These are phyloP conservation scores for Antarctomyces pellizariae DNA, from an alignment of 495 filamentous ascomycete genomes.

Conservation along the genomic window DNA sequence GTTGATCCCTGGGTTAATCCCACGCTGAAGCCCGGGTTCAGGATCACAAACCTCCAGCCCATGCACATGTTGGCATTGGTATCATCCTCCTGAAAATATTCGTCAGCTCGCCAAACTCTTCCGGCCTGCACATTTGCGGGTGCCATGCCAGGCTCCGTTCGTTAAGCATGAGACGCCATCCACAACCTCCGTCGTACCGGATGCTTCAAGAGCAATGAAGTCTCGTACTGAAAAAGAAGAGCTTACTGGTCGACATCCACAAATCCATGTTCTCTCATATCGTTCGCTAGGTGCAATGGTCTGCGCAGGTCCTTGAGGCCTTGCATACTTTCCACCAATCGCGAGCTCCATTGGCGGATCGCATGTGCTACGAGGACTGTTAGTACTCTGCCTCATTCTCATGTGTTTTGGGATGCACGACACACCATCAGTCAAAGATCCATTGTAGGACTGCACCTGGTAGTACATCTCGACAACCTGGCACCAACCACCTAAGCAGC, in stretches of 20 bases:
- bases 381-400: slow-evolving; percentile 1
- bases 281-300: slow-evolving; percentile 32
- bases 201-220: no score
- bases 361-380: slow-evolving; percentile 28
- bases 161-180: no score
- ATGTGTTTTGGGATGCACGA: not conserved
- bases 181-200: no score
- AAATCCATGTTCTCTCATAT: slow-evolving; percentile 47
- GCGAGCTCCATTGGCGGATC: slow-evolving; percentile 47
- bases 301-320: slow-evolving; percentile 48
- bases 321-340: slow-evolving; percentile 40
- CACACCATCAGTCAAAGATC: slow-evolving; percentile 41
- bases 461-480: slow-evolving; percentile 81
- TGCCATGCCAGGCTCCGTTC: no score
- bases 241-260: slow-evolving; percentile 45
- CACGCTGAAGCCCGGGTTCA: no score
- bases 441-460: slow-evolving; percentile 79
- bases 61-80: no score
- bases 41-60: no score
- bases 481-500: slow-evolving; percentile 79
- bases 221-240: no score
- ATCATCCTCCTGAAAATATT: no score
- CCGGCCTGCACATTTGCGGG: no score
- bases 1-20: no score
- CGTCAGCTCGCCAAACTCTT: no score